Base-by-base conservation (phyloP, 495 filamentous ascomycete genomes). In the Hyaloscypha bicolor region DNA sequence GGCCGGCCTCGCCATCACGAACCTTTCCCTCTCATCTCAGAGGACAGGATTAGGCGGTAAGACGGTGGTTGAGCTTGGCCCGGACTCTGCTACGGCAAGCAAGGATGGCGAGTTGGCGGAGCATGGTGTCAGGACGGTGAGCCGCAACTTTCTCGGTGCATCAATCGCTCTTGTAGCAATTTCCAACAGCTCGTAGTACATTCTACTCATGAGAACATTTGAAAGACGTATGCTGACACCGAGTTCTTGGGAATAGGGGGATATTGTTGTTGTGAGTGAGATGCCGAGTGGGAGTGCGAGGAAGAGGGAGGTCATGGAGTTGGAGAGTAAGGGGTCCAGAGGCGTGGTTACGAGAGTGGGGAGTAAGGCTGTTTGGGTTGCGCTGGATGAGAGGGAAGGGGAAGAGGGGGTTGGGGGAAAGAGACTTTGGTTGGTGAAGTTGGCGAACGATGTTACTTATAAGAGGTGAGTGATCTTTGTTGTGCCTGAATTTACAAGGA, bases 401-500 rank as follows among this genome's bases (percentile, higher is more conserved):
- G 80, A 81, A n/a, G 87, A 87, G 55, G 82, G 88, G 63, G 85
- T 83, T 60, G 85, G 83, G 52, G 78, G 91, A 48, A 88, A 86
- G 25, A 77, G 82, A 59, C 73, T 88, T 37, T 89, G 86, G 87
- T 72, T 87, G 35, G 89, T 99, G 25, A 98, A 98, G 81, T 79
- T 98, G 73, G 93, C 95, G 19, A 97, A 98, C 78, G 96, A 98
- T 79, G 89, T 97, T 69, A 97, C 93, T 45, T 93, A 90, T 78
- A 86, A 90, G 78, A 83, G 93, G 90, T 92, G 80, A 31, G 58
- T 63, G 25, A 25, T 25, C 25, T 25, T 25, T 25, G 25, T 2
- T 25, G 25, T 25, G 25, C 25, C 25, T 25, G 25, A 25, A 25
- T 25, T 25, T 25, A 25, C 25, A 25, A 25, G 25, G 25, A 25